Percentiles rank a stretch among this genome's conserved stretches.
Conservation (phyloP, 495 filamentous ascomycete species). For the Massariosphaeria phaeospora region DNA sequence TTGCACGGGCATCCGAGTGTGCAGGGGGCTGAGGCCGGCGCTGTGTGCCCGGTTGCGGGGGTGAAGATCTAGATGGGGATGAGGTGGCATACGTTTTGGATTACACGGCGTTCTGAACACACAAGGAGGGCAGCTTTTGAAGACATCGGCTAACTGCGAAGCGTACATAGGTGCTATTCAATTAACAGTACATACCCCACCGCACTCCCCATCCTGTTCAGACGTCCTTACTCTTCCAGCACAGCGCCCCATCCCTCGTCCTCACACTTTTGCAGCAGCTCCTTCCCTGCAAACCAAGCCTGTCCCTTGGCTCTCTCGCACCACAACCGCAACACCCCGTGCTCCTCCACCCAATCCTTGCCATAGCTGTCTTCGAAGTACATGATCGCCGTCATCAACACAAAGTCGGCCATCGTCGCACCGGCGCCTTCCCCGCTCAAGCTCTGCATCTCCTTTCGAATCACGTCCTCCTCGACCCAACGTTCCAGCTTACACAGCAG, state of each 20-base stretch:
- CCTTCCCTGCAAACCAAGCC: constrained; percentile 11
- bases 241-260: constrained; percentile 1
- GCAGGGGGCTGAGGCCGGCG: constrained; percentile 3
- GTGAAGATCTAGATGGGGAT: background rate
- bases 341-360: constrained; percentile 5
- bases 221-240: background rate
- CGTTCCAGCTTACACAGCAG: constrained; percentile 4
- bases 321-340: constrained; percentile 12
- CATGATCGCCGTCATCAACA: background rate
- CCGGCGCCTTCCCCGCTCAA: constrained; percentile 10
- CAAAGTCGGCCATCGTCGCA: constrained; percentile 12
- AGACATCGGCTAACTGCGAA: too few relatives aligned
- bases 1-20: constrained; percentile 24
- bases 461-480: background rate
- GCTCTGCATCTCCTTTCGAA: constrained; percentile 1
- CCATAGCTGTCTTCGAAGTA: constrained; percentile 1
- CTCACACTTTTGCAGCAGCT: constrained; percentile 7
- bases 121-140: too few relatives aligned
- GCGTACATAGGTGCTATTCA: background rate
- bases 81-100: too few relatives aligned
- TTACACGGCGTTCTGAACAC: too few relatives aligned
- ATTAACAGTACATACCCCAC: background rate
- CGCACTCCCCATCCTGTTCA: background rate
- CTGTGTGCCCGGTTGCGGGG: constrained; percentile 25
- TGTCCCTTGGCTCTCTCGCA: constrained; percentile 12